Evolutionary conservation across 1,284 basidiomycete species (phyloP), one percentile per base, ranked within the genome.

Genomic region (Trichosporon ovoides): DNA sequence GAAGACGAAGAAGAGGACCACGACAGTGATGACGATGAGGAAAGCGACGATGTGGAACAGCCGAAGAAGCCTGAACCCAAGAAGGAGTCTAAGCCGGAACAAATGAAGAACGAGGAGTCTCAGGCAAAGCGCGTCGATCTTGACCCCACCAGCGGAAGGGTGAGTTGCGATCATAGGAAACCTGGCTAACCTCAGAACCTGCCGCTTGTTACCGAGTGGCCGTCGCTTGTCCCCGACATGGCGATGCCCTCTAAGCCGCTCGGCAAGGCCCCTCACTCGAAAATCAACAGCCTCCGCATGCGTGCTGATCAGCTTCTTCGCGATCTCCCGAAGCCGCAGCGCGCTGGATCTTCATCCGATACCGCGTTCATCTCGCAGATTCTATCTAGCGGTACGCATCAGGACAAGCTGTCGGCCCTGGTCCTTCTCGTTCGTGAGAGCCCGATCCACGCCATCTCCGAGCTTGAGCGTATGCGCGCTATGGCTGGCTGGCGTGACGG

Each of bases 401-500:
- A 91, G 22, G 96, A 98, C 75, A 83, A 91, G 61, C 86, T 98
- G 1, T 92, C 91, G 58, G 96, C 96, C 0, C 81, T 98, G 53
- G 92, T 93, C 6, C 80, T 98, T 31, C 82, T 98, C 52, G 88
- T 94, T 16, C 91, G 96, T 73, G 88, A 87, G 59, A 91, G 89
- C 53, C 95, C 96, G 0, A 67, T 96, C 37, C 93, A 98, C 73
- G 95, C 95, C 65, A 83, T 85, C 20, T 85, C 86, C 61, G 87
- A 91, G 5, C 78, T 97, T 43, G 87, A 91, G 62, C 84, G 81
- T 10, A 77, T 97, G 61, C 85, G 84, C 66, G 77, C 73, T 1
- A 88, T 96, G 88, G 85, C 88, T 0, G 87, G 89, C 69, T 92
- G 91, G 73, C 93, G 74, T 52, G 77, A 77, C 53, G 75, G 73